A percentile compares a stretch with the other conserved stretches of the same genome.
Conservation (phyloP, 192 early-diverging fungal species). For the Oehlia diaphana region DNA sequence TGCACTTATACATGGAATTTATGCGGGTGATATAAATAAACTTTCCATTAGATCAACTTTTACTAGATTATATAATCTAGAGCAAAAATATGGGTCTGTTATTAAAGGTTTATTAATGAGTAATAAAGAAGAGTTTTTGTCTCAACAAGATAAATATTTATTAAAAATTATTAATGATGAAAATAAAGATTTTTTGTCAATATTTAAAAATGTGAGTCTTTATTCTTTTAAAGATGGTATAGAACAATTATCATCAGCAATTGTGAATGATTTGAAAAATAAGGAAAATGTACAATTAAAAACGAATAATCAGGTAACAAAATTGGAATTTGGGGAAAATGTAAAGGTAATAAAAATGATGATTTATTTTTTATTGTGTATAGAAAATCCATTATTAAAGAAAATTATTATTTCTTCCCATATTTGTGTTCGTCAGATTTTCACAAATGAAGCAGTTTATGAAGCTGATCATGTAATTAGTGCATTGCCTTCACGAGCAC, state of each 20-base stretch:
- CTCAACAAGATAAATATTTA: slow-evolving; percentile 12
- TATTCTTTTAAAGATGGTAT: slow-evolving; percentile 83
- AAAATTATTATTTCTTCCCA: neutral
- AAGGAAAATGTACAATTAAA: slow-evolving; percentile 61
- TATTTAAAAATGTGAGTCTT: slow-evolving; percentile 67
- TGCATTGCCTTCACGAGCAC: slow-evolving; percentile 58
- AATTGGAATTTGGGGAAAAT: slow-evolving; percentile 38
- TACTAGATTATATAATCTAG: slow-evolving; percentile 69
- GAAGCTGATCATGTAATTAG: slow-evolving; percentile 65
- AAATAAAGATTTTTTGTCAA: slow-evolving; percentile 11
- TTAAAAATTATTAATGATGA: neutral
- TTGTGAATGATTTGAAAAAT: slow-evolving; percentile 52
- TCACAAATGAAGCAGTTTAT: slow-evolving; percentile 36
- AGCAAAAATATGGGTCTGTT: slow-evolving; percentile 58
- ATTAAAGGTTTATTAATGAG: slow-evolving; percentile 49
- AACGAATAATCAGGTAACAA: slow-evolving; percentile 44
- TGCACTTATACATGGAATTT: slow-evolving; percentile 91
- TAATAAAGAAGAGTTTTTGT: neutral
- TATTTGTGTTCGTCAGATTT: slow-evolving; percentile 29
- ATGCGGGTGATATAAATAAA: slow-evolving; percentile 80
- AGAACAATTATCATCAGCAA: slow-evolving; percentile 62
- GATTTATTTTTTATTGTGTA: neutral
- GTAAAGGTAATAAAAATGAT: slow-evolving; percentile 38
- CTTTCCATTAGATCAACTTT: slow-evolving; percentile 79
- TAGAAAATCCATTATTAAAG: neutral